Evolutionary conservation across 2,329 filamentous ascomycete genomes (phyloP).

Genomic region (Colletotrichum lindemuthianum): DNA sequence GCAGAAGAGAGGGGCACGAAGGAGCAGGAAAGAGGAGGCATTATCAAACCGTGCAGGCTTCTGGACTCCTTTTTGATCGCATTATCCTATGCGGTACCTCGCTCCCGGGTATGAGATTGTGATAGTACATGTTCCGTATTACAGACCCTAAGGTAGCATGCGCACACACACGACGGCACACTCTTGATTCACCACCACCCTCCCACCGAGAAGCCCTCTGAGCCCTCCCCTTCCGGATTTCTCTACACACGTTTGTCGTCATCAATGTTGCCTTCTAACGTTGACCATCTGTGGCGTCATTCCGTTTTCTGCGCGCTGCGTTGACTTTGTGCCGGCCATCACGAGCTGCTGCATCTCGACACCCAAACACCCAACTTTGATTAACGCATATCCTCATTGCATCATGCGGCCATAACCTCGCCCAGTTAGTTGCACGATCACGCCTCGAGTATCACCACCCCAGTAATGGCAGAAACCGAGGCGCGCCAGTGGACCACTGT

Average conservation of each 20-base stretch:
- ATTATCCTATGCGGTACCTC: background rate
- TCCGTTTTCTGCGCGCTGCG: conserved; percentile 1
- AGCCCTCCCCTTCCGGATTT: conserved; percentile 26
- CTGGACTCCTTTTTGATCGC: background rate
- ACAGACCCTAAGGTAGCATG: conserved; percentile 23
- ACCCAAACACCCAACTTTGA: conserved; percentile 2
- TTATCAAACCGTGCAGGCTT: conserved; percentile 22
- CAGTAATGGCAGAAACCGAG: conserved; percentile 59
- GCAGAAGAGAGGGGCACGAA: conserved; percentile 27
- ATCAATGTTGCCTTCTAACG: conserved; percentile 28
- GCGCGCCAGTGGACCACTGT: conserved; percentile 67
- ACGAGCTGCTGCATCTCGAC: background rate
- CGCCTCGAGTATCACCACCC: conserved; percentile 40
- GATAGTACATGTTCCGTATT: background rate
- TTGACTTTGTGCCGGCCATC: conserved; percentile 2
- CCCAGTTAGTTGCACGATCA: background rate
- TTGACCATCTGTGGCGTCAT: background rate
- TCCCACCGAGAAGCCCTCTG: conserved; percentile 16
- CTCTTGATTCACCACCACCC: conserved; percentile 21
- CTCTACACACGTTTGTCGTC: conserved; percentile 30
- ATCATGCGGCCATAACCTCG: conserved; percentile 21
- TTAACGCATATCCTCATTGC: conserved; percentile 2
- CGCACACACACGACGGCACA: conserved; percentile 13
- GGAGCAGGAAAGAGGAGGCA: conserved; percentile 28
- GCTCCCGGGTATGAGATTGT: background rate